Base-by-base conservation (phyloP, 148 eudicot genomes). In the Nepenthes mirabilis region DNA sequence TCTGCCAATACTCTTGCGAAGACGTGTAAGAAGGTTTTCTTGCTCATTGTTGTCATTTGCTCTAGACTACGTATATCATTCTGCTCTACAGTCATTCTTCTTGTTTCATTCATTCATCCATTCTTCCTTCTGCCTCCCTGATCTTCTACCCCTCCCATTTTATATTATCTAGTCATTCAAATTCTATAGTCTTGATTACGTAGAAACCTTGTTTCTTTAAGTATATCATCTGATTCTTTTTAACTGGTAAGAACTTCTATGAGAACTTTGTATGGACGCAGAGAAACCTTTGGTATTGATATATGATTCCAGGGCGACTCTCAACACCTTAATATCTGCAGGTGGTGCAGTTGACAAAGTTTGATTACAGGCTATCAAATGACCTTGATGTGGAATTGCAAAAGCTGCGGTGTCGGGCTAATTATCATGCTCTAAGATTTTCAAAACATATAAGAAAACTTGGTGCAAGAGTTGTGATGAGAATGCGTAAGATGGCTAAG, bases 321-420 rank as follows among this genome's bases (percentile, higher is more conserved):
- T 53, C 5, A 13, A 53, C 2, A 34, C 59, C 59, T 6, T 2
- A 53, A 36, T 36, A 43, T 63, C 55, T 83, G 75, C 91, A 93
- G 98, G 98, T 93, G 33, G 68, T 93, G 76, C 98, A 93, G 80
- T 69, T 93, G 74, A 85, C 90, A 61, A 93, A 93, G 73, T 93
- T 93, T 68, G 98, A 93, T 69, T 93, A 93, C 74, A 80, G 98
- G 80, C 91, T 93, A 64, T 82, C 98, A 34, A 88, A 80, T 73
- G 87, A 93, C 67, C 86, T 93, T 56, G 82, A 83, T 63, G 78
- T 80, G 51, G 87, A 93, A 68, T 82, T 93, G 52, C 98, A 93
- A 61, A 88, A 88, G 67, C 69, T 93, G 75, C 95, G 98, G 47
- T 93, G 98, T 69, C 91, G 98, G 49, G 98, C 86, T 36, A 93